A percentile compares a stretch with the other conserved stretches of the same genome.
Evolutionary conservation across 2,329 filamentous ascomycete species (phyloP).

Genomic region (Colletotrichum salicis): DNA sequence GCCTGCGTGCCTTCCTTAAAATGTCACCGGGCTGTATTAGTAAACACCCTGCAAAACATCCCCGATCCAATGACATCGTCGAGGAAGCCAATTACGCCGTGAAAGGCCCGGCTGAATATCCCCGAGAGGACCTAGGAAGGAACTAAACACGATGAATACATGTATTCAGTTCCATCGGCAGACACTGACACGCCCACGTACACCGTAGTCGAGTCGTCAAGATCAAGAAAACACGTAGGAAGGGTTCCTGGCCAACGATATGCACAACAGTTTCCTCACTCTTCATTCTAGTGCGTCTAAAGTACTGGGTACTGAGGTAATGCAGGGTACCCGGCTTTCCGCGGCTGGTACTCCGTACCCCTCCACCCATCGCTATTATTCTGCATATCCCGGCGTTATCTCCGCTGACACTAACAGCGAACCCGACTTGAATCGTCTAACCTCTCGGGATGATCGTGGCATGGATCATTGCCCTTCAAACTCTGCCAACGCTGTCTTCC

Average conservation of each 20-base stretch:
- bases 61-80: not conserved
- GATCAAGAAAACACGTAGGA: not conserved
- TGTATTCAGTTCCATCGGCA: no score
- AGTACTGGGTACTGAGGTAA: no score
- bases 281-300: not conserved
- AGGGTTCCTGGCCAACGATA: not conserved
- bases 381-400: not conserved
- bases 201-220: not conserved
- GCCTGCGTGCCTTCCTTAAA: not conserved
- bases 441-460: not conserved
- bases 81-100: slow-evolving; percentile 11
- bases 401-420: not conserved
- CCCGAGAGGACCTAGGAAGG: no score
- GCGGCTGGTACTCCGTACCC: not conserved
- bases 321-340: not conserved
- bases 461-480: not conserved
- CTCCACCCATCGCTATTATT: not conserved
- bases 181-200: not conserved
- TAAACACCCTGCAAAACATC: not conserved
- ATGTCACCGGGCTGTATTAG: not conserved
- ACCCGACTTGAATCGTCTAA: not conserved
- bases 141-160: no score
- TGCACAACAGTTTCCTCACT: not conserved
- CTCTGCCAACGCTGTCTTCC: not conserved
- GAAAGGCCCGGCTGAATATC: not conserved